phyloP scores from a whole-genome alignment of 371 early-diverging fungal species.

The Polyrhizophydium stewartii region DNA sequence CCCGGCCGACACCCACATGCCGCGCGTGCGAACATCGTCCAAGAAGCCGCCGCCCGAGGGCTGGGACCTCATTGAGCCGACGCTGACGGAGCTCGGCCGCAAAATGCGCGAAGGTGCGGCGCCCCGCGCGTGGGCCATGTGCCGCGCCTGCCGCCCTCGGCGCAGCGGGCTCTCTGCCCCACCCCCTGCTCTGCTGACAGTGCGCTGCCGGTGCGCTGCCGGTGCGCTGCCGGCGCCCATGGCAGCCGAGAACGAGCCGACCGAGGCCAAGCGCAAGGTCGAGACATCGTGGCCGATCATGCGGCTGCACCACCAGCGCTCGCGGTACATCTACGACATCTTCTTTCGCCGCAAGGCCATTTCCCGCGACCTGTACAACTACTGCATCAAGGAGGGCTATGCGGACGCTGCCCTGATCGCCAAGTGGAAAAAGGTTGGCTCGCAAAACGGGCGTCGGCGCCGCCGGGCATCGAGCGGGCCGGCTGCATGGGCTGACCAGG shows the following conservation, averaged over 20 bases:
- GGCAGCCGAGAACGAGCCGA: slow-evolving; percentile 93
- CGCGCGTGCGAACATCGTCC: too few relatives aligned
- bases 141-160: background rate
- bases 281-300: slow-evolving; percentile 96
- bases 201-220: too few relatives aligned
- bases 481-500: too few relatives aligned
- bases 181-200: too few relatives aligned
- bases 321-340: slow-evolving; percentile 93
- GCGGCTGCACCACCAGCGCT: slow-evolving; percentile 95
- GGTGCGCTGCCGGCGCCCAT: background rate
- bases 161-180: too few relatives aligned
- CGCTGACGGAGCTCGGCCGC: slow-evolving; percentile 81
- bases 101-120: slow-evolving; percentile 94
- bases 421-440: slow-evolving; percentile 92
- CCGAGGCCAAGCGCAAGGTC: slow-evolving; percentile 90
- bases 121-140: background rate
- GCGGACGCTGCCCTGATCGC: slow-evolving; percentile 95
- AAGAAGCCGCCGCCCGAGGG: slow-evolving; percentile 90
- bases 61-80: slow-evolving; percentile 94
- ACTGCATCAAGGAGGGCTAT: slow-evolving; percentile 82
- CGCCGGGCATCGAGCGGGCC: too few relatives aligned
- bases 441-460: too few relatives aligned
- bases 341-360: slow-evolving; percentile 94
- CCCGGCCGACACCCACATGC: too few relatives aligned
- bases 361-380: slow-evolving; percentile 87